phyloP scores from a whole-genome alignment of 2,329 filamentous ascomycete genomes.

The Pyrenochaeta sp. region DNA sequence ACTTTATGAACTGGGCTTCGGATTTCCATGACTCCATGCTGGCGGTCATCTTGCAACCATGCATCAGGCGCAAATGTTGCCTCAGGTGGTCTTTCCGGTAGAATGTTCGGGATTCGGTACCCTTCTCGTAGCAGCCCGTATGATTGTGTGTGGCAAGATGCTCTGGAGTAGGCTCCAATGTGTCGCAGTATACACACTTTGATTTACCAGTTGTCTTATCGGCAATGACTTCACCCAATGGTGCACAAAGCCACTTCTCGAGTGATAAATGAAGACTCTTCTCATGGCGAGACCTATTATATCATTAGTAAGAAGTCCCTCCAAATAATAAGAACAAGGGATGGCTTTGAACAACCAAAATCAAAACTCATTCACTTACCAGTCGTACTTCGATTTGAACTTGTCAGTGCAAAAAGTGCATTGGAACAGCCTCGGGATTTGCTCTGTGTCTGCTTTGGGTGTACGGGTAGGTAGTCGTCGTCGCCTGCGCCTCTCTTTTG shows the following conservation, averaged over 20 bases:
- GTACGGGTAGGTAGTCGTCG: constrained; percentile 57
- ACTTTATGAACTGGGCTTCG: constrained; percentile 61
- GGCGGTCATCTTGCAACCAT: constrained; percentile 66
- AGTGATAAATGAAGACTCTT: constrained; percentile 49
- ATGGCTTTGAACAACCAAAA: too few relatives aligned
- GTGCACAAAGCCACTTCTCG: constrained; percentile 62
- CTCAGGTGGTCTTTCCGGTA: constrained; percentile 69
- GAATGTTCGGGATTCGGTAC: constrained; percentile 67
- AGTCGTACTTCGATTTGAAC: constrained; percentile 52
- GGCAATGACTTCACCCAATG: constrained; percentile 63
- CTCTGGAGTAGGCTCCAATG: constrained; percentile 59
- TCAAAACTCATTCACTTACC: constrained; percentile 28
- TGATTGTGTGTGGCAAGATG: constrained; percentile 69
- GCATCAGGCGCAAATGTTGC: constrained; percentile 67
- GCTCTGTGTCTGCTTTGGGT: constrained; percentile 30
- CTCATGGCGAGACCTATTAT: constrained; percentile 50
- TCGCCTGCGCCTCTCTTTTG: constrained; percentile 64
- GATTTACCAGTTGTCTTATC: constrained; percentile 64
- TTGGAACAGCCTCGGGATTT: constrained; percentile 38
- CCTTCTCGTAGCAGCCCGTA: constrained; percentile 71
- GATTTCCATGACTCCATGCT: constrained; percentile 72
- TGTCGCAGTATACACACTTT: constrained; percentile 67
- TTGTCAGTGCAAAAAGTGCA: constrained; percentile 51
- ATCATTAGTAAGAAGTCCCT: too few relatives aligned
- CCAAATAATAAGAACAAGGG: too few relatives aligned